phyloP scores from a whole-genome alignment of 2,329 filamentous ascomycete genomes.

The Phialocephala subalpina region DNA sequence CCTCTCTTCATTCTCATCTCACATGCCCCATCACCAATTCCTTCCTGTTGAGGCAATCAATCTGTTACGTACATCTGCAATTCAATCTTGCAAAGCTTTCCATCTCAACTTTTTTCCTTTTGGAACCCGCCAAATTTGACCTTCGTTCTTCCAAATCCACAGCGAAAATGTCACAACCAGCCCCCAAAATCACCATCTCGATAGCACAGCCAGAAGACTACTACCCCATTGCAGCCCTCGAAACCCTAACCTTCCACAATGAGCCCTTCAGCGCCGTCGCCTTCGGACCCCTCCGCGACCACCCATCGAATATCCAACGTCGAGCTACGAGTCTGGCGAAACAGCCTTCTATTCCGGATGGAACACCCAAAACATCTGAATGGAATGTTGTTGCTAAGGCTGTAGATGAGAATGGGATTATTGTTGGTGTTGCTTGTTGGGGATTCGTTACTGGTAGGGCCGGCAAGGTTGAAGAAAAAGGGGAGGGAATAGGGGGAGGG shows the following conservation, averaged over 20 bases:
- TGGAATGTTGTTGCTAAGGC: constrained; percentile 29
- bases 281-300: constrained; percentile 21
- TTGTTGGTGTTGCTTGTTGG: constrained; percentile 34
- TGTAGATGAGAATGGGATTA: constrained; percentile 21
- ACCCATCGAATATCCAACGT: constrained; percentile 1
- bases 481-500: constrained; percentile 12
- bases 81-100: background rate
- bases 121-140: no score
- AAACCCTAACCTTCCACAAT: constrained; percentile 25
- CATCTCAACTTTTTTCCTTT: no score
- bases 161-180: background rate
- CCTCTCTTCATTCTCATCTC: background rate
- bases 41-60: no score
- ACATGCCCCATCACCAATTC: background rate
- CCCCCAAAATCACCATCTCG: background rate
- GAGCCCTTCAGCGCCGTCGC: constrained; percentile 27
- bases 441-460: constrained; percentile 14
- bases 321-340: constrained; percentile 18
- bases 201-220: constrained; percentile 17
- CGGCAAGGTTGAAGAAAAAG: background rate
- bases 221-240: constrained; percentile 23
- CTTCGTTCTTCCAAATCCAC: no score
- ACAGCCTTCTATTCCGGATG: background rate
- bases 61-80: no score
- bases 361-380: background rate